A percentile compares a stretch with the other conserved stretches of the same genome.
These are phyloP conservation scores for Sporothrix protearum DNA, from an alignment of 2,329 filamentous ascomycete genomes.

Conservation along the genomic window DNA sequence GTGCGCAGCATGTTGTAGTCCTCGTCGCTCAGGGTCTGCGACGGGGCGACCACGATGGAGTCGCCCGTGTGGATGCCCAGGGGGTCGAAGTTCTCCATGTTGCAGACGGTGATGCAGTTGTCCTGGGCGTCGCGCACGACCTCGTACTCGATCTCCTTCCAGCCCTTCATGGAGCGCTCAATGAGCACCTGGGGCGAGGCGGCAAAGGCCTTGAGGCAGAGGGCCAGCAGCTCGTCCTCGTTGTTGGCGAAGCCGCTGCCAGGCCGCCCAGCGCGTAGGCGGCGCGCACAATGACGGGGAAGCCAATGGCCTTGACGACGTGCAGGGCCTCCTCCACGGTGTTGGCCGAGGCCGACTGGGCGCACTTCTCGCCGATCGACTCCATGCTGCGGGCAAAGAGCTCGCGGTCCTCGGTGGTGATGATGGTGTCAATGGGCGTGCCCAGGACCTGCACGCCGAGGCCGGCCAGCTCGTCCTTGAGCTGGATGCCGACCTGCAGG, in stretches of 20 bases:
- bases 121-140: slow-evolving; percentile 92
- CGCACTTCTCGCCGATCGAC: slow-evolving; percentile 94
- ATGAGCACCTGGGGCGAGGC: slow-evolving; percentile 94
- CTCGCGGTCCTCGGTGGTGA: slow-evolving; percentile 97
- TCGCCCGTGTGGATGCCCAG: slow-evolving; percentile 97
- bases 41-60: slow-evolving; percentile 95
- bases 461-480: slow-evolving; percentile 92
- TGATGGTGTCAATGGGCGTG: slow-evolving; percentile 96
- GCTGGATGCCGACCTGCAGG: slow-evolving; percentile 91
- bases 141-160: slow-evolving; percentile 99
- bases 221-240: slow-evolving; percentile 73
- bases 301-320: slow-evolving; percentile 89
- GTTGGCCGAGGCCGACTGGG: slow-evolving; percentile 91
- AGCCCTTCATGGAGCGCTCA: slow-evolving; percentile 98
- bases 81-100: slow-evolving; percentile 99
- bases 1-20: slow-evolving; percentile 99
- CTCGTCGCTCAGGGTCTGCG: slow-evolving; percentile 92
- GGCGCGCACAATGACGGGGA: slow-evolving; percentile 93
- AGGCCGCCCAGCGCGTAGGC: slow-evolving; percentile 94
- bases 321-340: slow-evolving; percentile 81
- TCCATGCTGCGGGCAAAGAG: slow-evolving; percentile 98
- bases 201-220: slow-evolving; percentile 93
- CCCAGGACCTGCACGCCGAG: slow-evolving; percentile 93
- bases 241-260: slow-evolving; percentile 95
- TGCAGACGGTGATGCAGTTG: slow-evolving; percentile 99